Evolutionary conservation across 106 monocot species (phyloP), one percentile per base, ranked within the genome.

Genomic region (Dioscorea dumetorum): DNA sequence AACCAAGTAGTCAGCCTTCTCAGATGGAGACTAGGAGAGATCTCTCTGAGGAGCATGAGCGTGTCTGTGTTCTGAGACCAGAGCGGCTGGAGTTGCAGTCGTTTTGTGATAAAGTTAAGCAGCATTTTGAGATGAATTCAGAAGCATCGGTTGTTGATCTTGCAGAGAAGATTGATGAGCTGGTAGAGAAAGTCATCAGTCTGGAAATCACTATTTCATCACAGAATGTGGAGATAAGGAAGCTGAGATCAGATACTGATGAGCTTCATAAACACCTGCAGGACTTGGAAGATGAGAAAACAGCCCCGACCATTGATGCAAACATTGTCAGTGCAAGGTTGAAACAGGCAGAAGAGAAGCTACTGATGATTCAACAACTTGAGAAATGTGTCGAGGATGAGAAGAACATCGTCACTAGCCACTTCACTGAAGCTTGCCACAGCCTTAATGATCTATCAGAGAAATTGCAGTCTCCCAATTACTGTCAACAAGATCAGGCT

Each of bases 131-230:
- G 60, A 71, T 19, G 51, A 66, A 48, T 61, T 67, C 71, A 8
- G 67, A 56, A 18, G 52, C 67, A 19, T 67, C 59, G 15, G 67
- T 71, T 14, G 66, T 67, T 71, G 75, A 75, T 12, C 66, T 80
- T 18, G 80, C 75, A 0, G 75, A 75, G 56, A 75, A 75, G 41
- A 80, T 80, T 20, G 71, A 80, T 48, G 75, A 80, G 54, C 75
- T 80, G 51, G 80, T 74, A 12, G 60, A 60, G 15, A 71, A 75
- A 48, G 70, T 80, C 21, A 50, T 75, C 17, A 8, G 16, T 14
- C 62, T 80, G 71, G 80, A 80, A 60, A 14, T 66, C 7, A 72
- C 60, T 22, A 67, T 66, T 66, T 75, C 80, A 52, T 80, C 80
- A 6, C 75, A 71, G 80, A 71, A 41, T 9, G 53, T 67, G 24